Base-by-base conservation (phyloP, 768 basidiomycete species). In the Sporobolomyces roseus region DNA sequence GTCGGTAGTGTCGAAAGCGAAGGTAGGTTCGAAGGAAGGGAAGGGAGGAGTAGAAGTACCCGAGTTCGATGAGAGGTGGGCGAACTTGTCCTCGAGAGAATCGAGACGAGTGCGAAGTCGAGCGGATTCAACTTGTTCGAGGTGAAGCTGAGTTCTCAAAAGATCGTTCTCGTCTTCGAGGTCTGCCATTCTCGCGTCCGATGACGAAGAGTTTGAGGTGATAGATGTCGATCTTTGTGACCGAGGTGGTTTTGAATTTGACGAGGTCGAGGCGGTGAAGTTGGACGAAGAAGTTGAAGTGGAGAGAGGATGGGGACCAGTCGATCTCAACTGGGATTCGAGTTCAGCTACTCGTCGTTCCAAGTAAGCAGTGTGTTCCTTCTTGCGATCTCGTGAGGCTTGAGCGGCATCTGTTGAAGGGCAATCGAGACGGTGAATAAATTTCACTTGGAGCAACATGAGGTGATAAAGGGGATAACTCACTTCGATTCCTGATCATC, bases 401-500 rank as follows among this genome's bases (percentile, higher is more conserved):
- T 73, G 72, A 29, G 71, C 71, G 45, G 71, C 71, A 35, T 65
- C 71, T 72, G 63, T 5, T 13, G 13, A 46, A 10, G 12, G 12
- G 38, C 27, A 43, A 29, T 36, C 25, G 38, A 41, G 17, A 41
- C 17, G 9, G 10, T 9, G 17, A 41, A 41, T 41, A 41, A 9
- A 41, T 9, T 41, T 41, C 38, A 41, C 38, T 41, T 41, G 21
- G n/a, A n/a, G n/a, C n/a, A n/a, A n/a, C n/a, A n/a, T n/a, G n/a
- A n/a, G n/a, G n/a, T n/a, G n/a, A n/a, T n/a, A n/a, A n/a, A n/a
- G n/a, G n/a, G n/a, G n/a, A 4, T 13, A 23, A 55, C 66, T 52
- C 61, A 72, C 71, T 72, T 9, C 71, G 63, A 41, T 72, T 72
- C 43, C 71, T 53, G 61, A 72, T 65, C 71, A 72, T 72, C 27